Base-by-base conservation (phyloP, 179 eudicot species). In the Patellifolia procumbens region DNA sequence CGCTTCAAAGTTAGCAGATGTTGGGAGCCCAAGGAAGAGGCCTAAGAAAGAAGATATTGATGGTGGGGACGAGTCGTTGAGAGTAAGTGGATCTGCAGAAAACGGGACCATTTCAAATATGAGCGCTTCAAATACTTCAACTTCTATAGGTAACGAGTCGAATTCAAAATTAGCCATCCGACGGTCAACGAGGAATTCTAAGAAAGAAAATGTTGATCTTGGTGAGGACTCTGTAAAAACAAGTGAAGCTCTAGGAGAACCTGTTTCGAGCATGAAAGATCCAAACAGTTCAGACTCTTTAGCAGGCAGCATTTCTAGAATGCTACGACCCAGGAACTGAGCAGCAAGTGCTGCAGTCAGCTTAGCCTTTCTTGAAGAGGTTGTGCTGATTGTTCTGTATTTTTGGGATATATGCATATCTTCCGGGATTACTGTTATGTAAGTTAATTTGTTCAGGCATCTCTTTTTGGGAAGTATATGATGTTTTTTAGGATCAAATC, bases 251-350 rank as follows among this genome's bases (percentile, higher is more conserved):
- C 66, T 55, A 20, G 31, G 48, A 20, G 61, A 76, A 45, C 24
- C 42, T 67, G 49, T 65, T 83, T 77, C 78, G 28, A 74, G 53
- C 71, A 80, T 61, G 76, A 60, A 43, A 5, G 20, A 11, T 68
- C 51, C 52, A 19, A 59, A 81, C 71, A 66, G 34, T 60, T 76
- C 58, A 22, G 52, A 43, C 42, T 42, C 64, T 13, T 31, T 12
- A 60, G 77, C 74, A 52, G 90, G 88, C 78, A 87, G 88, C 81
- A 79, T 83, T 68, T 88, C 80, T 39, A 77, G 85, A 76, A 87
- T 90, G 76, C 76, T 88, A 45, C 86, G 94, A 81, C 79, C 81
- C 62, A 86, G 93, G 81, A 87, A 72, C 64, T 29, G 11, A 7
- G 31, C 65, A 13, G 62, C 26, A 79, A 75, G 37, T 52, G 42